Percentiles rank a stretch among this genome's conserved stretches.
Conservation (phyloP, 2,329 filamentous ascomycete species). For the Neocatenulostroma microsporum region DNA sequence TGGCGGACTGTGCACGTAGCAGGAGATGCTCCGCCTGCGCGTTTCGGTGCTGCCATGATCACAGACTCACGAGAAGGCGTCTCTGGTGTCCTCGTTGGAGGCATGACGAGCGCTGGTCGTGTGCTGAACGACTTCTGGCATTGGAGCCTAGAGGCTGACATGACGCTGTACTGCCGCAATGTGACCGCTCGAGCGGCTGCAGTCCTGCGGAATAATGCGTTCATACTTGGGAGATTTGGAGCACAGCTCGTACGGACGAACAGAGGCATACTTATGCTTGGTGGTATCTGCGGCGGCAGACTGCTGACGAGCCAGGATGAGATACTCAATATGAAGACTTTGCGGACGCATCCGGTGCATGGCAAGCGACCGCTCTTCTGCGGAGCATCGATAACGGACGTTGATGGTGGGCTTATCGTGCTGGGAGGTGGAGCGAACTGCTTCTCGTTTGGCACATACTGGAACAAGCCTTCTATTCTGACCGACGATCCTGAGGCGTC, state of each 20-base stretch:
- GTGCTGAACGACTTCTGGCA: constrained; percentile 56
- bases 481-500: constrained; percentile 19
- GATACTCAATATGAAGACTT: constrained; percentile 37
- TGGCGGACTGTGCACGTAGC: constrained; percentile 41
- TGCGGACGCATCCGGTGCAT: constrained; percentile 23
- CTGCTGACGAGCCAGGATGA: constrained; percentile 46
- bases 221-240: constrained; percentile 41
- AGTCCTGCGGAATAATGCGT: constrained; percentile 21
- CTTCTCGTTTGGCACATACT: constrained; percentile 83
- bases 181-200: constrained; percentile 18
- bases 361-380: constrained; percentile 59
- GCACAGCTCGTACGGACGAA: constrained; percentile 43
- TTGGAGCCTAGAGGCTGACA: constrained; percentile 46
- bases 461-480: constrained; percentile 54
- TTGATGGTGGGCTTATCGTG: constrained; percentile 50
- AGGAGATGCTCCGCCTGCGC: constrained; percentile 36
- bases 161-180: constrained; percentile 32
- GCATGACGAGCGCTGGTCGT: constrained; percentile 57
- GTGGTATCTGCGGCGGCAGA: constrained; percentile 41
- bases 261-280: constrained; percentile 44
- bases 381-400: constrained; percentile 53
- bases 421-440: constrained; percentile 78
- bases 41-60: constrained; percentile 53
- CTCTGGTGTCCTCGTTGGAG: constrained; percentile 62
- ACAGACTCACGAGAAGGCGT: constrained; percentile 27